phyloP scores from a whole-genome alignment of 768 basidiomycete species.

The Dioszegia crocea region DNA sequence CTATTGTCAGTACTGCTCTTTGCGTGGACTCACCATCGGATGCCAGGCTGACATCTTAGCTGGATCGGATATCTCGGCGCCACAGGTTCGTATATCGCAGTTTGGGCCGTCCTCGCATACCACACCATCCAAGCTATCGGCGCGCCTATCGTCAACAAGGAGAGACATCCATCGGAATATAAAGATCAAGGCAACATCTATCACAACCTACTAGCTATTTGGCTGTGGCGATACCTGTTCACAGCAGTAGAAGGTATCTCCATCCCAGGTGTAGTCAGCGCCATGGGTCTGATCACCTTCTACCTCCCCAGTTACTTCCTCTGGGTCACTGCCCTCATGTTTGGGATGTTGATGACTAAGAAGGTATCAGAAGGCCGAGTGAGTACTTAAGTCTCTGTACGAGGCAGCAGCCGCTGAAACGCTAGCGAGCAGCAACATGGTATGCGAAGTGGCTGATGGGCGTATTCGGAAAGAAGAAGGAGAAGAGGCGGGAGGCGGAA shows the following conservation, averaged over 20 bases:
- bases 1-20: constrained; percentile 18
- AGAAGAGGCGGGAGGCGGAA: not conserved
- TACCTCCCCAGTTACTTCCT: constrained; percentile 38
- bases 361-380: constrained; percentile 28
- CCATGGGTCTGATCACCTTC: constrained; percentile 24
- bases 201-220: constrained; percentile 42
- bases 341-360: constrained; percentile 36
- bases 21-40: not conserved
- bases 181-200: constrained; percentile 28
- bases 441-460: constrained; percentile 38
- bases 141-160: constrained; percentile 11
- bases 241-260: constrained; percentile 26
- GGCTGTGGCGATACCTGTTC: constrained; percentile 41
- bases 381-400: constrained; percentile 5
- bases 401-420: not conserved
- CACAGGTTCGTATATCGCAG: constrained; percentile 22
- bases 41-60: constrained; percentile 9
- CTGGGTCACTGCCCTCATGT: constrained; percentile 35
- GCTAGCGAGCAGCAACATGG: constrained; percentile 38
- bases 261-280: constrained; percentile 33
- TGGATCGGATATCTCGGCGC: constrained; percentile 35
- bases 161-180: constrained; percentile 15
- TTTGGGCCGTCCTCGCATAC: constrained; percentile 29
- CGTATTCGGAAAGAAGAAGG: constrained; percentile 5
- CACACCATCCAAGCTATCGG: constrained; percentile 22